Evolutionary conservation across 345 rosid genomes (phyloP), one percentile per base, ranked within the genome.

Genomic region (Hypericum androsaemum): DNA sequence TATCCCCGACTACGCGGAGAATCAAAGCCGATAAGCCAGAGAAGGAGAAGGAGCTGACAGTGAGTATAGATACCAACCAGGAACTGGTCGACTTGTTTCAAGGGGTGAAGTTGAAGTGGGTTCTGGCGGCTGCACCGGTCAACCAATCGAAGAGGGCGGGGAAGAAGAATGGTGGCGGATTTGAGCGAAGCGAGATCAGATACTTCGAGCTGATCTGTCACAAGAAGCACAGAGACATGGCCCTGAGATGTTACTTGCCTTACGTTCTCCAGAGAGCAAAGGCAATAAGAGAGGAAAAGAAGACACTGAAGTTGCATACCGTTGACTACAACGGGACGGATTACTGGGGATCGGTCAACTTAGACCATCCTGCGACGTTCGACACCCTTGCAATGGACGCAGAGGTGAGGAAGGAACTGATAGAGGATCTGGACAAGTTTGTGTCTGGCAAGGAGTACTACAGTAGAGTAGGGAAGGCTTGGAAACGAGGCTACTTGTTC

Each of bases 281-380:
- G 16, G 12, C 48, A 8, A 44, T 44, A 7, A 44, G 48, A 17
- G 48, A 44, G 48, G 48, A 7, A 8, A 44, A 44, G n/a, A 44
- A 44, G 48, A 44, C 48, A 17, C 16, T 44, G 48, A 44, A 44
- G 14, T 17, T 44, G 8, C 14, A 44, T 13, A 12, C 48, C 15
- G 16, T 44, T 6, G 48, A 44, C 14, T 44, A 44, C 48, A 44
- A 12, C n/a, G 48, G 48, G 48, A 17, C 7, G 16, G 48, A 44
- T 5, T 12, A 44, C 48, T 44, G 48, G 48, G 48, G 48, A 3
- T 10, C 48, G 16, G 14, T 44, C 48, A 12, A 10, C 13, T 44
- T 44, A 12, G 13, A 44, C 48, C 48, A 44, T 44, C 48, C 48
- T 14, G 48, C 48, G 16, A 44, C 48, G 48, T 44, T 44, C 48